A percentile compares a stretch with the other conserved stretches of the same genome.
phyloP scores from a whole-genome alignment of 208 protist species.

The Crithidia sp. region DNA sequence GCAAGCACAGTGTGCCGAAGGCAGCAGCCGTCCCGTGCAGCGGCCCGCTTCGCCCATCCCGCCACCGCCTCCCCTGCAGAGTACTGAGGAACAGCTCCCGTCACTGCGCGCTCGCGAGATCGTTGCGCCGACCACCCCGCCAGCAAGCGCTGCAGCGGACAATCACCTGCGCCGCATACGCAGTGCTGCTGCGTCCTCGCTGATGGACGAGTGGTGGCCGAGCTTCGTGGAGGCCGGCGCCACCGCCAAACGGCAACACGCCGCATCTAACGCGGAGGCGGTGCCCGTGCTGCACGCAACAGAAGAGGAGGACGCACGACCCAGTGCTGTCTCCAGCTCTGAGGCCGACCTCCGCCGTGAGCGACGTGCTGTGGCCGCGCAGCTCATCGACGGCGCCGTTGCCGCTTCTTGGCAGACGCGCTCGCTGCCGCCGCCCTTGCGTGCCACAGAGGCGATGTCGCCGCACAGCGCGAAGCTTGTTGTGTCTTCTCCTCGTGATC shows the following conservation, averaged over 20 bases:
- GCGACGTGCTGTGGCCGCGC: background rate
- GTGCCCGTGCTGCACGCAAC: too few relatives aligned
- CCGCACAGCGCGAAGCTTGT: background rate
- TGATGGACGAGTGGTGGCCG: constrained; percentile 7
- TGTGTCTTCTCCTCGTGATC: background rate
- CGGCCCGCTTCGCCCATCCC: background rate
- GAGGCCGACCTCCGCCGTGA: background rate
- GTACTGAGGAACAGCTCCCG: background rate
- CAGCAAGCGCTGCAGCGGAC: too few relatives aligned
- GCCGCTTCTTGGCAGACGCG: too few relatives aligned
- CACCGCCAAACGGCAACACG: background rate
- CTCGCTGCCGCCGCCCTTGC: too few relatives aligned
- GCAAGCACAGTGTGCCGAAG: background rate
- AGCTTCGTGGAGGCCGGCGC: background rate
- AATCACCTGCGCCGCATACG: constrained; percentile 1
- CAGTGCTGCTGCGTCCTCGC: background rate
- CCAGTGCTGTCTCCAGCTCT: too few relatives aligned
- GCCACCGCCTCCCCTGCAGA: background rate
- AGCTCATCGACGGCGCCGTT: too few relatives aligned
- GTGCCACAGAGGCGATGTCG: background rate
- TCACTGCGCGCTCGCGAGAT: background rate
- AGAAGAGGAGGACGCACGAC: too few relatives aligned
- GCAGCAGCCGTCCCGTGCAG: background rate
- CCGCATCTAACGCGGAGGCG: too few relatives aligned
- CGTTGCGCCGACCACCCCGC: too few relatives aligned